These are phyloP conservation scores for Erodium moschatum DNA, from an alignment of 441 rosid genomes.

Conservation along the genomic window DNA sequence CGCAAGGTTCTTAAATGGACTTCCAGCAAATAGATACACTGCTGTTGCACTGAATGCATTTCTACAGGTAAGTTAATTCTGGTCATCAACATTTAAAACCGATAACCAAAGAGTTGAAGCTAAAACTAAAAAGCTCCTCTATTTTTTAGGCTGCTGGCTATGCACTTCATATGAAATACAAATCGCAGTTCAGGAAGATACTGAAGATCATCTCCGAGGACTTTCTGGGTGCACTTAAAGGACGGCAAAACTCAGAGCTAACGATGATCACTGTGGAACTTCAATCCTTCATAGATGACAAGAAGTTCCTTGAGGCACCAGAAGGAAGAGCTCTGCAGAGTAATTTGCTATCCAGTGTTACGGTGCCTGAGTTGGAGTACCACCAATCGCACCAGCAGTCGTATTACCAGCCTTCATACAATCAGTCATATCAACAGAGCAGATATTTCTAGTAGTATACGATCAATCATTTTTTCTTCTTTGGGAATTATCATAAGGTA, in stretches of 20 bases:
- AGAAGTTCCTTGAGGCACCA: conserved; percentile 49
- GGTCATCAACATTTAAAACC: neutral
- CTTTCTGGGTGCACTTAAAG: conserved; percentile 43
- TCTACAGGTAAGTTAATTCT: conserved; percentile 36
- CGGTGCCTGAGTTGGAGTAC: conserved; percentile 29
- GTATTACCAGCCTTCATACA: neutral
- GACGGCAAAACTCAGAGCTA: conserved; percentile 38
- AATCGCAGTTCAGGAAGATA: conserved; percentile 56
- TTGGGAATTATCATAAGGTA: neutral
- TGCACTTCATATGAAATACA: conserved; percentile 50
- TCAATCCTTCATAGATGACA: conserved; percentile 51
- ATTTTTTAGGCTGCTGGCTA: conserved; percentile 65
- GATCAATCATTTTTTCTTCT: neutral
- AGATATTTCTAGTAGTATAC: neutral
- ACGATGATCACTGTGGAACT: conserved; percentile 38
- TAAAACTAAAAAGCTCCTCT: neutral
- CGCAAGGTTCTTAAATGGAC: conserved; percentile 54
- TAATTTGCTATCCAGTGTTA: conserved; percentile 33
- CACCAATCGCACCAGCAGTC: conserved; percentile 14
- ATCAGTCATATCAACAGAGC: neutral
- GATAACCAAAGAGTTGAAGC: neutral
- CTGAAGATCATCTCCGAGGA: conserved; percentile 42
- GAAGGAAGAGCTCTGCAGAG: conserved; percentile 48
- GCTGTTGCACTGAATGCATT: conserved; percentile 67
- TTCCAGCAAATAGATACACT: conserved; percentile 62